Evolutionary conservation across 352 stramenopile genomes (phyloP).

Genomic region (Globisporangium spinosum): DNA sequence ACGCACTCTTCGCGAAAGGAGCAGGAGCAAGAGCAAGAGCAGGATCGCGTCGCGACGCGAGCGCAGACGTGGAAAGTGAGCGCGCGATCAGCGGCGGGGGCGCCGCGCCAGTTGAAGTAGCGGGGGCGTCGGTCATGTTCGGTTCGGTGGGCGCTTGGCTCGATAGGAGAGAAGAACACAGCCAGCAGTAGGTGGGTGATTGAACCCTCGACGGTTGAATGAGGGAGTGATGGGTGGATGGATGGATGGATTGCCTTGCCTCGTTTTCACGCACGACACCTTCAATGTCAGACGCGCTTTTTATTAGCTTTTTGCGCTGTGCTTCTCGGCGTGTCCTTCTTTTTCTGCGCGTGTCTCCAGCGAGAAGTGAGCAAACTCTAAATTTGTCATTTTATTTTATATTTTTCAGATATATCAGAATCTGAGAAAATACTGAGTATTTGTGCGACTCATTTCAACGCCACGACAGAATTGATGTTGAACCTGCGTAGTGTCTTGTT

Average conservation of each 20-base stretch:
- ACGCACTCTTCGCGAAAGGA: background rate
- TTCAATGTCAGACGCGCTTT: background rate
- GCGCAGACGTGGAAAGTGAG: conserved; percentile 9
- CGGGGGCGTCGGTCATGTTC: background rate
- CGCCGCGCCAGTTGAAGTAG: background rate
- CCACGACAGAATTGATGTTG: too few species aligned
- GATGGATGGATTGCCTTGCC: background rate
- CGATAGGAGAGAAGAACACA: background rate
- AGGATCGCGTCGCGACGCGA: background rate
- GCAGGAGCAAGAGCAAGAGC: background rate
- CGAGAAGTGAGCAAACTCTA: background rate
- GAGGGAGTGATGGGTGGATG: background rate
- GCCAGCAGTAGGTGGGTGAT: background rate
- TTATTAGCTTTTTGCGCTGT: background rate
- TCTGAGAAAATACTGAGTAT: too few species aligned
- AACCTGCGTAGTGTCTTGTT: too few species aligned
- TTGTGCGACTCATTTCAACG: too few species aligned
- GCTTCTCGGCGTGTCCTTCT: background rate
- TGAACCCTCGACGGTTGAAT: background rate
- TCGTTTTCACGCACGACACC: background rate
- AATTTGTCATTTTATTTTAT: too few species aligned
- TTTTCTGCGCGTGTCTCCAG: background rate
- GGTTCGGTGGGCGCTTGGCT: background rate
- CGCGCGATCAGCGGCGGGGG: background rate
- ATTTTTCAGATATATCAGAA: too few species aligned